phyloP scores from a whole-genome alignment of 176 grass and related monocot genomes.

The Secale cereale region DNA sequence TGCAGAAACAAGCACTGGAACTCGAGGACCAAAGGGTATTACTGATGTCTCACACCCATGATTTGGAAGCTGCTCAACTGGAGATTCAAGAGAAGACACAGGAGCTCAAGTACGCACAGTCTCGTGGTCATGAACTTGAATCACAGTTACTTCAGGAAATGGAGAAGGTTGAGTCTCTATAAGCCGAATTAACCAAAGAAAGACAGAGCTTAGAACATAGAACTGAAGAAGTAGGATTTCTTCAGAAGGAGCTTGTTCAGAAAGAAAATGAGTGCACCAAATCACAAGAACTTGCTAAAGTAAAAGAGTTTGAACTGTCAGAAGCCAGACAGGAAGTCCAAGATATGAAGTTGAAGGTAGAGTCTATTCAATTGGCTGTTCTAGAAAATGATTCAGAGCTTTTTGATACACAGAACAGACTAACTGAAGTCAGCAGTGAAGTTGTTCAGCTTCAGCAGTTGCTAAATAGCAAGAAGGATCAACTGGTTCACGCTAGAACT shows the following conservation, averaged over 20 bases:
- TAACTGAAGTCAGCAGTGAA: constrained; percentile 44
- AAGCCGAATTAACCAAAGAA: constrained; percentile 60
- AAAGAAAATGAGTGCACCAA: constrained; percentile 52
- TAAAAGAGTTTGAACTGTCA: constrained; percentile 66
- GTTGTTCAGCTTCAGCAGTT: constrained; percentile 44
- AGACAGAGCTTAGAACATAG: constrained; percentile 58
- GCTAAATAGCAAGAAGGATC: constrained; percentile 49
- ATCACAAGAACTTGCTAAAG: constrained; percentile 57
- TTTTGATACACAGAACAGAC: constrained; percentile 39
- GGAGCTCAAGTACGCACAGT: constrained; percentile 44
- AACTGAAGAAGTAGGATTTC: constrained; percentile 54
- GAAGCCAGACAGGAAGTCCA: constrained; percentile 71
- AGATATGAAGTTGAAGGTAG: constrained; percentile 68
- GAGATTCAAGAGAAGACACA: constrained; percentile 47
- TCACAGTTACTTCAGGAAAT: constrained; percentile 45
- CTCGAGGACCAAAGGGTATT: constrained; percentile 48
- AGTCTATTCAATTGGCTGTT: constrained; percentile 47
- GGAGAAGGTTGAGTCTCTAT: constrained; percentile 48
- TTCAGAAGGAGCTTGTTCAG: constrained; percentile 56
- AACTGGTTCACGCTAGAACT: constrained; percentile 46
- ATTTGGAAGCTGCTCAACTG: constrained; percentile 59
- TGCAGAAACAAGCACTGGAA: constrained; percentile 52
- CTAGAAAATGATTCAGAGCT: constrained; percentile 70
- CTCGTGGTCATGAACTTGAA: constrained; percentile 52
- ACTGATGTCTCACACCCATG: constrained; percentile 56